Base-by-base conservation (phyloP, 805 yeast genomes). In the Scheffersomyces stipitis region DNA sequence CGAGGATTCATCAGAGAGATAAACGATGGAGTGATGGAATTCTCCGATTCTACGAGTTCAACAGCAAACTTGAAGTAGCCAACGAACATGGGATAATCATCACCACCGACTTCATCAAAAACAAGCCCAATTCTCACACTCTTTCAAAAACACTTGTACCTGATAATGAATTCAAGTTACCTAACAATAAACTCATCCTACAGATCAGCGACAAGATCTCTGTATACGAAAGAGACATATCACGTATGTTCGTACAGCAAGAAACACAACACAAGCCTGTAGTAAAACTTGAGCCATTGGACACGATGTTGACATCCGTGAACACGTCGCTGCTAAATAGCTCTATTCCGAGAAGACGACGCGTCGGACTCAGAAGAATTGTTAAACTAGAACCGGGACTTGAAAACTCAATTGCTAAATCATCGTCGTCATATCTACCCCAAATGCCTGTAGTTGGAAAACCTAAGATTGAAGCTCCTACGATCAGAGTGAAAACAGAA, bases 1-100 rank as follows among this genome's bases (percentile, higher is more conserved):
- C 51, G 20, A 60, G 80, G 15, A 51, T 73, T 5, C 42, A 40
- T 8, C 79, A 77, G 48, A 73, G 67, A 40, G 66, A 62, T 31
- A 75, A 76, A 47, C 57, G 57, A 40, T 77, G 81, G 81, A 61
- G 61, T 37, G 83, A 77, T 46, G 81, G 81, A 1, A 58, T 49
- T 8, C 49, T 76, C 36, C 61, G 62, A 37, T 64, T 58, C 49
- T 77, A 71, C 49, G 68, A 66, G 44, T 63, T 74, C 46, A 77
- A 77, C 52, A 67, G 68, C 29, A 75, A 75, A 46, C 38, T 76
- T 8, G 71, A 73, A 35, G 53, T 76, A 15, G 57, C 52, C 33
- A 67, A 66, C 41, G 70, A 62, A 12, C 60, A 60, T 15, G 56
- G 54, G 15, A 51, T 55, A 22, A 46, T 71, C 37, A 54, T 69